A percentile compares a stretch with the other conserved stretches of the same genome.
phyloP scores from a whole-genome alignment of 1,284 basidiomycete genomes.

The Cryptococcus jaspeensis region DNA sequence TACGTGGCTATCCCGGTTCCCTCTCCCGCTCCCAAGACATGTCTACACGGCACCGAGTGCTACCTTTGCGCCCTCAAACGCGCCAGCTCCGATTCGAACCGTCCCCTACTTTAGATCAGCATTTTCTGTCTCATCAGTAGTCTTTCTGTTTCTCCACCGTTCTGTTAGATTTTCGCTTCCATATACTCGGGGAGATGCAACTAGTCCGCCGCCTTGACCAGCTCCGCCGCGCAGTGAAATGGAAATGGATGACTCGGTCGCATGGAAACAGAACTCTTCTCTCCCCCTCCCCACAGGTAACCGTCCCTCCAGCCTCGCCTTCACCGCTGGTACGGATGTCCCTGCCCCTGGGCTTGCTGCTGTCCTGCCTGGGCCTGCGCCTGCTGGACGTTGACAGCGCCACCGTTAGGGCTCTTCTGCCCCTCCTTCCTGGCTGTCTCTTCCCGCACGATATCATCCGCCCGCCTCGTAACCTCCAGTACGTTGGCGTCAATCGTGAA shows the following conservation, averaged over 20 bases:
- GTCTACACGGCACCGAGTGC: constrained; percentile 5
- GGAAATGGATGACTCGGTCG: not conserved
- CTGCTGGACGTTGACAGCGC: not conserved
- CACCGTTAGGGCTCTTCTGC: constrained; percentile 24
- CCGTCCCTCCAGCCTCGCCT: not conserved
- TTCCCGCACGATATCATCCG: constrained; percentile 28
- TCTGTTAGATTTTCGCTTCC: not conserved
- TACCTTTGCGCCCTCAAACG: constrained; percentile 11
- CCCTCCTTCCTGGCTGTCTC: constrained; percentile 33
- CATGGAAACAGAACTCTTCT: constrained; percentile 4
- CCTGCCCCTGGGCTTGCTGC: constrained; percentile 5
- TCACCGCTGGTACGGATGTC: constrained; percentile 8
- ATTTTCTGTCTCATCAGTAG: not conserved
- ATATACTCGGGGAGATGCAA: too few species aligned
- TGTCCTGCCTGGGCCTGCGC: constrained; percentile 1
- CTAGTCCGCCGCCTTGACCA: too few species aligned
- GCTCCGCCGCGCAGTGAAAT: too few species aligned
- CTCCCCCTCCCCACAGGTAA: not conserved
- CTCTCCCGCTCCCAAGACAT: not conserved
- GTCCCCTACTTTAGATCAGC: not conserved
- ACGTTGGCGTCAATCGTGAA: constrained; percentile 40
- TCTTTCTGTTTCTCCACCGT: not conserved
- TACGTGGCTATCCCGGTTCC: not conserved
- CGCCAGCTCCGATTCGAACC: not conserved
- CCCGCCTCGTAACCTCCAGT: constrained; percentile 41